Base-by-base conservation (phyloP, 805 yeast genomes). In the Hanseniaspora pseudoguilliermondii region DNA sequence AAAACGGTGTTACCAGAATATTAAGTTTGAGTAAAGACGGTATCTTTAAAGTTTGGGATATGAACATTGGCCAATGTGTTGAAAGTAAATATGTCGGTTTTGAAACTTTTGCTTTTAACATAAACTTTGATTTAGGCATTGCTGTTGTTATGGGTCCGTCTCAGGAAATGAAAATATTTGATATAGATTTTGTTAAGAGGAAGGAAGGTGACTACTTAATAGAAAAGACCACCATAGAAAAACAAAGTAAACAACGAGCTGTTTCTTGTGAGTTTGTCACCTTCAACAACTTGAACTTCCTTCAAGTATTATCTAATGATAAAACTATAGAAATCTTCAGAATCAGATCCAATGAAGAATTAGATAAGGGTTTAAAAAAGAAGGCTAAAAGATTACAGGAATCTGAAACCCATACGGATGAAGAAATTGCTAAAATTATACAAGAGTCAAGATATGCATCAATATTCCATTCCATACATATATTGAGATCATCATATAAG, bases 1-100 rank as follows among this genome's bases (percentile, higher is more conserved):
- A 79, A 58, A 86, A 84, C 56, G 88, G 84, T 77, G 69, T 93
- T 18, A 46, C 49, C 7, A 46, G 49, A 46, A 25, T 54, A n/a
- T 61, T 89, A 20, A 81, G 89, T 61, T 81, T 83, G 0, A 79
- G 95, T 1, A 90, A 89, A 65, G 99, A 93, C 66, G 97, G 97
- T 0, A 72, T 89, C 49, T 75, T 93, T 61, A 93, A 93, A 66
- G 69, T 93, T 38, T 93, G 99, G 99, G 97, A 93, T 65, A 70
- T 93, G 62, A 84, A 82, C 63, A 72, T 93, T 4, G 88, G 86
- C 66, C 95, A 88, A 66, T 87, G 97, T 69, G 73, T 89, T 5
- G 99, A 93, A 66, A 90, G 91, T 57, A 53, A 53, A 21, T 53
- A 53, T 10, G 56, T 53, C 2, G 56, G 56, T 5, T 53, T 38